These are phyloP conservation scores for Sinapis alba DNA, from an alignment of 441 rosid species.

Conservation along the genomic window DNA sequence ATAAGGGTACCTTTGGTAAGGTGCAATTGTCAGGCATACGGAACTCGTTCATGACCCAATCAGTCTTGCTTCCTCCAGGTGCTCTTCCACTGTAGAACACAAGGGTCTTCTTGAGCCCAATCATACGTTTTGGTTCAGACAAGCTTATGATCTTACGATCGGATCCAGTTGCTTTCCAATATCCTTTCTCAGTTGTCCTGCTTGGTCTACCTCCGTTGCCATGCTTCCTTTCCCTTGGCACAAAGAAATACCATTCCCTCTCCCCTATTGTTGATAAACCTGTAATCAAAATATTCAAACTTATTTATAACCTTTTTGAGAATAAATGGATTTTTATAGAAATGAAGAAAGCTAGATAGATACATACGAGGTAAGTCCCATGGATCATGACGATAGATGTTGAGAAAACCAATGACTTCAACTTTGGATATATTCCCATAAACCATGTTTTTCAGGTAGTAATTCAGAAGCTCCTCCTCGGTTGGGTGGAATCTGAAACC, in stretches of 20 bases:
- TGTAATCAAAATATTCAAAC: constrained; percentile 21
- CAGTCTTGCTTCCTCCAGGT: constrained; percentile 81
- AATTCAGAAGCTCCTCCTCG: constrained; percentile 87
- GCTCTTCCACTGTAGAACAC: constrained; percentile 95
- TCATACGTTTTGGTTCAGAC: constrained; percentile 65
- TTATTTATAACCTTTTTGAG: not conserved
- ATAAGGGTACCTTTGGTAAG: constrained; percentile 65
- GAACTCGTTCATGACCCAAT: constrained; percentile 98
- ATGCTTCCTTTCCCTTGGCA: constrained; percentile 91
- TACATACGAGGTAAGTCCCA: constrained; percentile 78
- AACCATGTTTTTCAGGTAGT: constrained; percentile 79
- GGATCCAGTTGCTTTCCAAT: constrained; percentile 98
- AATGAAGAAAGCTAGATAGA: not conserved
- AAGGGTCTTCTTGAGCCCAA: constrained; percentile 87
- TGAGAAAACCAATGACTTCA: constrained; percentile 68
- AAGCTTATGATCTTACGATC: constrained; percentile 77
- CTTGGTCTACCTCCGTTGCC: constrained; percentile 90
- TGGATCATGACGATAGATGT: constrained; percentile 88
- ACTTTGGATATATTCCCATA: constrained; percentile 49
- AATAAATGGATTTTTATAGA: not conserved
- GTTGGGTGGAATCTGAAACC: constrained; percentile 99
- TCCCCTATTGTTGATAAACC: constrained; percentile 82
- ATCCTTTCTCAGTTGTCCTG: constrained; percentile 81
- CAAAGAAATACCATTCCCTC: constrained; percentile 96
- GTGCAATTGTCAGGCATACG: constrained; percentile 76